Percentiles rank a stretch among this genome's conserved stretches.
Evolutionary conservation across 2,329 filamentous ascomycete genomes (phyloP).

Genomic region (Cladosporium phlei): DNA sequence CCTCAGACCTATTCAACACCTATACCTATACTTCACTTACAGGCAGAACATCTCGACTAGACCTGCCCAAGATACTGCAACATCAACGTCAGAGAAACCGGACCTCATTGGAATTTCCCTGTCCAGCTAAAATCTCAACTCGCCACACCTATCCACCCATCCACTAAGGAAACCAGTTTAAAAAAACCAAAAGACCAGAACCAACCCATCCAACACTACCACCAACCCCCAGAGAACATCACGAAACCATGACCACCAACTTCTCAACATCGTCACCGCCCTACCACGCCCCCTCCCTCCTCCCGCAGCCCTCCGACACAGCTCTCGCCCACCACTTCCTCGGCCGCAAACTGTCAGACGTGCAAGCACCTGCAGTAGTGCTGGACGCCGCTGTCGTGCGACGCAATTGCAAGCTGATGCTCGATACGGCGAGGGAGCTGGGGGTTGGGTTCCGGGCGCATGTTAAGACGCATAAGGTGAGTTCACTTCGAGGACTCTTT

Average conservation of each 20-base stretch:
- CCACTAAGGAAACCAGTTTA: too few species aligned
- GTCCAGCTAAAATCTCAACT: too few species aligned
- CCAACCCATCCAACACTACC: not conserved
- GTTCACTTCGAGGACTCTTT: slow-evolving; percentile 5
- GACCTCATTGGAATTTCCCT: too few species aligned
- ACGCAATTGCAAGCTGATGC: slow-evolving; percentile 67
- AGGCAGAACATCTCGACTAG: too few species aligned
- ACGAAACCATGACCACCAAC: too few species aligned
- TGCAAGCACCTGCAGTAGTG: slow-evolving; percentile 63
- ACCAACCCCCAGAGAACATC: not conserved
- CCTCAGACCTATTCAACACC: too few species aligned
- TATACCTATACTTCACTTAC: too few species aligned
- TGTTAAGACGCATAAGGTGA: slow-evolving; percentile 78
- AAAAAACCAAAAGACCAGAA: too few species aligned
- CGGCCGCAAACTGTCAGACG: slow-evolving; percentile 55
- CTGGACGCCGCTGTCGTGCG: slow-evolving; percentile 63
- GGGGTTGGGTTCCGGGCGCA: slow-evolving; percentile 68
- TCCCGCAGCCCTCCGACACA: slow-evolving; percentile 30
- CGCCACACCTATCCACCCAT: too few species aligned
- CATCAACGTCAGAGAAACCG: too few species aligned
- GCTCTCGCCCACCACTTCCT: slow-evolving; percentile 45
- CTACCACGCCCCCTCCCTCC: slow-evolving; percentile 23
- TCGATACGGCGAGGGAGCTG: slow-evolving; percentile 56
- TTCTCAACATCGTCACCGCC: not conserved
- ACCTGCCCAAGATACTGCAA: too few species aligned